These are phyloP conservation scores for Penstemon eatonii DNA, from an alignment of 257 asterid species.

Conservation along the genomic window DNA sequence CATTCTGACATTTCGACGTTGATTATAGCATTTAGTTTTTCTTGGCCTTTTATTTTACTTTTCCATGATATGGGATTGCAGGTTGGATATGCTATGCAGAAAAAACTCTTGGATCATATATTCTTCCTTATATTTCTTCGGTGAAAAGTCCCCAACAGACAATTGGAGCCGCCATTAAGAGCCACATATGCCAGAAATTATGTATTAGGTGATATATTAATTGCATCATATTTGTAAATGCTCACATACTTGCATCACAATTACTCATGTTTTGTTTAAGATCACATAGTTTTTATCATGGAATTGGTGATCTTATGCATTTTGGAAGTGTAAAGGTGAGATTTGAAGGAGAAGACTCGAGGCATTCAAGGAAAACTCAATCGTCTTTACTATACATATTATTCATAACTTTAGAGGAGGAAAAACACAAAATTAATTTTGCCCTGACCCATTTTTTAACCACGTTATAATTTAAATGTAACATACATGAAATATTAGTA, in stretches of 20 bases:
- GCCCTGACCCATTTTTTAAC: no score
- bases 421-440: no score
- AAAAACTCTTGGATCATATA: slow-evolving; percentile 88
- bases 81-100: slow-evolving; percentile 99
- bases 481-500: no score
- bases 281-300: slow-evolving; percentile 15
- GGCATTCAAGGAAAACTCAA: no score
- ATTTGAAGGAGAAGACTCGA: no score
- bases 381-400: no score
- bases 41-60: slow-evolving; percentile 3
- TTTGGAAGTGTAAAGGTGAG: no score
- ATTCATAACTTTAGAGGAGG: no score
- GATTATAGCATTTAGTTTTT: neutral
- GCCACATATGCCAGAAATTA: slow-evolving; percentile 56
- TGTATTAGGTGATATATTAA: slow-evolving; percentile 52
- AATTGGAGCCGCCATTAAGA: slow-evolving; percentile 81
- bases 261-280: neutral
- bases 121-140: slow-evolving; percentile 91
- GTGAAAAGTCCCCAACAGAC: slow-evolving; percentile 98
- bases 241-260: neutral
- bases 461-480: no score
- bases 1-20: neutral
- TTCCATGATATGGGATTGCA: slow-evolving; percentile 37
- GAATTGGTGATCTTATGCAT: neutral
- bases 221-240: slow-evolving; percentile 13